These are phyloP conservation scores for Thermoascus crustaceus DNA, from an alignment of 2,329 filamentous ascomycete genomes.

Conservation along the genomic window DNA sequence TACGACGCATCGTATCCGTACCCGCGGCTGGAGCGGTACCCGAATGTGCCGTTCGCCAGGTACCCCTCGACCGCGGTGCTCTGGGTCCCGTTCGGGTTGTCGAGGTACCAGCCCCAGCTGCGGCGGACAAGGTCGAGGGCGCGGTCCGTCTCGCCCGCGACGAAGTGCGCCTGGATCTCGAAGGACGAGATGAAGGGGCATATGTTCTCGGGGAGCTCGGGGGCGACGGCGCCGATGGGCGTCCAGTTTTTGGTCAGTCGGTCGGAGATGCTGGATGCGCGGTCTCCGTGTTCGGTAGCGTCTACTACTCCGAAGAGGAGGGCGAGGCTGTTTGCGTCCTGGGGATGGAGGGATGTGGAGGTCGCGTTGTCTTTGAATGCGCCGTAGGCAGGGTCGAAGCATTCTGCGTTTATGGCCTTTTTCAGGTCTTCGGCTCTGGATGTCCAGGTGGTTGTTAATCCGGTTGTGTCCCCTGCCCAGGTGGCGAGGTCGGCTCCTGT, in stretches of 20 bases:
- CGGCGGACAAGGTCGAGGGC: slow-evolving; percentile 49
- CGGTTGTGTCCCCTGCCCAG: slow-evolving; percentile 38
- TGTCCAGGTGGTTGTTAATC: slow-evolving; percentile 35
- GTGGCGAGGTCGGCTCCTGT: slow-evolving; percentile 46
- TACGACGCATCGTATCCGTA: slow-evolving; percentile 43
- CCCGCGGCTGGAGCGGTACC: slow-evolving; percentile 46
- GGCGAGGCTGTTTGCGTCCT: slow-evolving; percentile 53
- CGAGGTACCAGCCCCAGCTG: slow-evolving; percentile 54
- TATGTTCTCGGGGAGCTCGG: slow-evolving; percentile 51
- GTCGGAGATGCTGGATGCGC: slow-evolving; percentile 35
- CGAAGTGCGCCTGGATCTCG: slow-evolving; percentile 51
- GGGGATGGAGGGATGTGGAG: slow-evolving; percentile 45
- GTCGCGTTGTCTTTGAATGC: slow-evolving; percentile 50
- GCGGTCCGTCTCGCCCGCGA: slow-evolving; percentile 39
- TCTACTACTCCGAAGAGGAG: slow-evolving; percentile 42
- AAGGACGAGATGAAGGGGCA: slow-evolving; percentile 52
- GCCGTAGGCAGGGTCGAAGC: slow-evolving; percentile 43
- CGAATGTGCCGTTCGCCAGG: slow-evolving; percentile 47
- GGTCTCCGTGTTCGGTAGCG: too few relatives aligned
- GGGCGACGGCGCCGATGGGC: slow-evolving; percentile 46
- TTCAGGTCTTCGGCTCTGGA: slow-evolving; percentile 35
- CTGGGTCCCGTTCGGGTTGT: slow-evolving; percentile 49
- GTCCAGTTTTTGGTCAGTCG: slow-evolving; percentile 47
- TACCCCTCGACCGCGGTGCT: slow-evolving; percentile 55
- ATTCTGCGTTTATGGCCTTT: slow-evolving; percentile 38